Evolutionary conservation across 768 basidiomycete species (phyloP).

Genomic region (Leccinum broughii): DNA sequence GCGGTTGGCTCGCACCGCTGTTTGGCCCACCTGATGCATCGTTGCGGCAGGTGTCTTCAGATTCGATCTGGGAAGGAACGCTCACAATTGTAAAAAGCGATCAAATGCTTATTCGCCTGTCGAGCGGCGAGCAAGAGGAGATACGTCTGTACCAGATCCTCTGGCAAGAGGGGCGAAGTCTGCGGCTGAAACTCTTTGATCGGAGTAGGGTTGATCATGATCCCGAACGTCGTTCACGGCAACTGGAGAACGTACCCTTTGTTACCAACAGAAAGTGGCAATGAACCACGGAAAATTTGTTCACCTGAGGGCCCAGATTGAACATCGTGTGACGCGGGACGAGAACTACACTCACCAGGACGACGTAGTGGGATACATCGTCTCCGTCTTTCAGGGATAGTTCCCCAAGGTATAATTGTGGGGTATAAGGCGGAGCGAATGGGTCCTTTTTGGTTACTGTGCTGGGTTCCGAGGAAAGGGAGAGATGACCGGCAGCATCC

Average conservation of each 20-base stretch:
- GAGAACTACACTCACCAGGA: constrained; percentile 55
- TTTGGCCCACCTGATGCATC: constrained; percentile 58
- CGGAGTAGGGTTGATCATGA: constrained; percentile 2
- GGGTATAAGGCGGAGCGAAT: constrained; percentile 84
- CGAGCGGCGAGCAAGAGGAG: constrained; percentile 68
- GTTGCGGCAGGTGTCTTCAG: neutral
- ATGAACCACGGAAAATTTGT: constrained; percentile 83
- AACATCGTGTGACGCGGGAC: constrained; percentile 1
- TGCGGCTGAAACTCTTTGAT: constrained; percentile 71
- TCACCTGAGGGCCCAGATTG: constrained; percentile 51
- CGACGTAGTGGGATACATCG: constrained; percentile 58
- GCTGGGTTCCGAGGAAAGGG: constrained; percentile 25
- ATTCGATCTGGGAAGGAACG: neutral
- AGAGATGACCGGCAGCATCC: constrained; percentile 41
- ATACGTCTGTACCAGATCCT: constrained; percentile 78
- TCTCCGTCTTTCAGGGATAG: constrained; percentile 51
- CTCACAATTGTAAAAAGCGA: constrained; percentile 93
- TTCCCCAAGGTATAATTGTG: constrained; percentile 74
- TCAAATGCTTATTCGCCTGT: constrained; percentile 54
- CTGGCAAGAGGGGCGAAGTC: constrained; percentile 73
- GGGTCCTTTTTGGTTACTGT: constrained; percentile 51
- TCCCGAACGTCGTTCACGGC: neutral
- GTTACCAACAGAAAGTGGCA: constrained; percentile 87
- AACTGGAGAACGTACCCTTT: constrained; percentile 55
- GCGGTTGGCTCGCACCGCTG: constrained; percentile 87